Evolutionary conservation across 495 filamentous ascomycete species (phyloP), one percentile per base, ranked within the genome.

Genomic region (Podospora pseudopauciseta): DNA sequence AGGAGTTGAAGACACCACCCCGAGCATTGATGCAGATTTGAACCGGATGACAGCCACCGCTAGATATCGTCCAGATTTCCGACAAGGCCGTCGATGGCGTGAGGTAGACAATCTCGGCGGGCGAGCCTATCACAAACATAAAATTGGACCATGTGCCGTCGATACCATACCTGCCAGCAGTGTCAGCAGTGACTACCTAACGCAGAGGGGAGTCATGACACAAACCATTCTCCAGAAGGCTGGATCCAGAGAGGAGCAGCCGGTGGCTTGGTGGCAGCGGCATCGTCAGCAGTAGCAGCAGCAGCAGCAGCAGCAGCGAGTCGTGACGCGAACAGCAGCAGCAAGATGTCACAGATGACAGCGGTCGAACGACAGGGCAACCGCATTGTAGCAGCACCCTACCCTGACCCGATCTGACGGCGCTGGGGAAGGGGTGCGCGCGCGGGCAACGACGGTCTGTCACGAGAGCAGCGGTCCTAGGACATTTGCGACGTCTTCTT

Each of bases 21-120:
- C 87, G 81, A 57, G 80, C 80, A 49, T 76, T 68, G 56, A 72
- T 68, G 58, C 82, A 84, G 6, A 76, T 73, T 66, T 76, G 74
- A 66, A 73, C 82, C 81, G 59, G 56, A 61, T 68, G 71, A 69
- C 88, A 89, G 63, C 86, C 87, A 15, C 77, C 75, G 4, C 76
- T 75, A 34, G 79, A 78, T 53, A 89, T 79, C 5, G 86, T 83
- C 86, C 86, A 89, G 23, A 84, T 82, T 71, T 87, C 85, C 27
- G 83, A 81, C 55, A 86, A 74, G 15, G 80, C 81, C 3, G 87
- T 90, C 67, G 84, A 86, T 56, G 84, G 79, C 30, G 85, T 80
- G 62, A 88, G 80, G 67, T 87, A 84, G 5, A 89, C 75, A 61
- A 84, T 80, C 74, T 89, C 86, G 16, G 79, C 76, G 23, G 84